Conservation (phyloP, 345 rosid species). For the Rhizophora mangle region DNA sequence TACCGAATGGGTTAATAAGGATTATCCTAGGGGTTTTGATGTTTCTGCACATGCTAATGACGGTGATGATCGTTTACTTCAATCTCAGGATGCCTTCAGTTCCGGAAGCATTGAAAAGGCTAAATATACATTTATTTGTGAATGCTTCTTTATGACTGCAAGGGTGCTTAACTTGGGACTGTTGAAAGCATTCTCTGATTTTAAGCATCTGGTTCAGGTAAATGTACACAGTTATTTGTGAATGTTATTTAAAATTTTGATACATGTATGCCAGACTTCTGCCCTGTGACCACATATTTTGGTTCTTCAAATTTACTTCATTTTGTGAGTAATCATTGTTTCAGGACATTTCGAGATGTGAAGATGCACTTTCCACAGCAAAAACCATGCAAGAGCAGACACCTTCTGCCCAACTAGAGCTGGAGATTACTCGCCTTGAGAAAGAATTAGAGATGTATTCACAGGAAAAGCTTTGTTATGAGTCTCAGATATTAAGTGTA, state of each 20-base stretch:
- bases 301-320: background rate
- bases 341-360: constrained; percentile 84
- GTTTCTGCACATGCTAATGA: constrained; percentile 33
- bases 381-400: constrained; percentile 71
- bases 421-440: constrained; percentile 71
- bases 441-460: constrained; percentile 70
- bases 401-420: constrained; percentile 59
- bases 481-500: constrained; percentile 96
- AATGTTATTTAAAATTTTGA: background rate
- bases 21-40: constrained; percentile 29
- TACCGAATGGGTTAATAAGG: constrained; percentile 66
- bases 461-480: constrained; percentile 92
- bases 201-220: constrained; percentile 97
- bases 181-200: constrained; percentile 92
- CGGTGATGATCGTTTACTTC: constrained; percentile 53
- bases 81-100: constrained; percentile 75
- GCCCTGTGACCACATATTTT: background rate
- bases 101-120: constrained; percentile 46
- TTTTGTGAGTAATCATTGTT: constrained; percentile 1
- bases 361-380: constrained; percentile 64
- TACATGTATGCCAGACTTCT: background rate
- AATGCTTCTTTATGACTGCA: constrained; percentile 98
- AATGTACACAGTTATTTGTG: constrained; percentile 11
- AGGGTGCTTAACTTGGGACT: constrained; percentile 95
- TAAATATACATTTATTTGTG: constrained; percentile 76